Evolutionary conservation across 176 grass and related monocot genomes (phyloP).

Genomic region (Calamus simplicifolius): DNA sequence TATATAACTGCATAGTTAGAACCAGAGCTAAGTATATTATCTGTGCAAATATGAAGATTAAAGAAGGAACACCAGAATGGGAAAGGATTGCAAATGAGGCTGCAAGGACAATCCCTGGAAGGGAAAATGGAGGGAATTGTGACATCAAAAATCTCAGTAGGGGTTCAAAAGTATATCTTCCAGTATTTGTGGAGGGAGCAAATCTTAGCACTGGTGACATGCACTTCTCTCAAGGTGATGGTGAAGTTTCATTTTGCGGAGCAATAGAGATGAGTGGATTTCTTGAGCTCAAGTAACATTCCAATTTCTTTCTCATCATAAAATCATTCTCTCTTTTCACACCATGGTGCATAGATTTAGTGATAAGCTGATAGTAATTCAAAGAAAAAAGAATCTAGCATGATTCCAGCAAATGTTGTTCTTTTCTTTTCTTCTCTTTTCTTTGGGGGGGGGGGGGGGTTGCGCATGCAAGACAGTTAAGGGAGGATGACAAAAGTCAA

Average conservation of each 20-base stretch:
- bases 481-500: no score
- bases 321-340: no score
- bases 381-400: no score
- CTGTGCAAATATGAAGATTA: slow-evolving; percentile 28
- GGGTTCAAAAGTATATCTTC: slow-evolving; percentile 93
- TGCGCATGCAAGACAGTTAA: no score
- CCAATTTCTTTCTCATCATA: slow-evolving; percentile 4
- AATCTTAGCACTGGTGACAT: slow-evolving; percentile 88
- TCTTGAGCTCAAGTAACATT: slow-evolving; percentile 85
- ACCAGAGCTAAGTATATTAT: not conserved
- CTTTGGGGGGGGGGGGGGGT: no score
- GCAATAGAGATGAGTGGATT: slow-evolving; percentile 99
- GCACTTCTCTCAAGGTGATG: slow-evolving; percentile 93
- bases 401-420: no score
- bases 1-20: not conserved
- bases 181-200: slow-evolving; percentile 85
- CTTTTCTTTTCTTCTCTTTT: no score
- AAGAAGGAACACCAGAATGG: slow-evolving; percentile 61
- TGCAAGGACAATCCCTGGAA: slow-evolving; percentile 82
- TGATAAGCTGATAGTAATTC: no score
- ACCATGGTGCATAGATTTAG: no score
- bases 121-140: slow-evolving; percentile 91
- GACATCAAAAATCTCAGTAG: slow-evolving; percentile 93
- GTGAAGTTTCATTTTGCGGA: slow-evolving; percentile 90
- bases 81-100: slow-evolving; percentile 69